A percentile compares a stretch with the other conserved stretches of the same genome.
These are phyloP conservation scores for Plantago rigida DNA, from an alignment of 305 asterid species.

Conservation along the genomic window DNA sequence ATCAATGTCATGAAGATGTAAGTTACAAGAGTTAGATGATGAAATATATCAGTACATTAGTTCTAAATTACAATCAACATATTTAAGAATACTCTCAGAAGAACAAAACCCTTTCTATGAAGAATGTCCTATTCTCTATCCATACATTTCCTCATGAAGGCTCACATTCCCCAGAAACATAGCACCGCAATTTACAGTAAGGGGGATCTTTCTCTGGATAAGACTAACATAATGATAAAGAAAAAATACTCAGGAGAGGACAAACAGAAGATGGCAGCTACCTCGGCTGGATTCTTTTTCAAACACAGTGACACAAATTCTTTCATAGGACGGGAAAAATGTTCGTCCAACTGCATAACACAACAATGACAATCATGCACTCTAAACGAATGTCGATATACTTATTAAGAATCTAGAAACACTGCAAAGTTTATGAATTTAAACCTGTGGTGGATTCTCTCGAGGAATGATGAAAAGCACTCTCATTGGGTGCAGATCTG, in stretches of 20 bases:
- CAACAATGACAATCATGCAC: slow-evolving; percentile 19
- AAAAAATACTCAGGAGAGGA: slow-evolving; percentile 9
- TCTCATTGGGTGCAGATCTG: slow-evolving; percentile 96
- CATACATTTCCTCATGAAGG: background rate
- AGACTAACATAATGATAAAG: too few species aligned
- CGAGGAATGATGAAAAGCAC: slow-evolving; percentile 95
- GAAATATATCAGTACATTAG: background rate
- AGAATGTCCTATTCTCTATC: background rate
- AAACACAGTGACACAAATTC: slow-evolving; percentile 76
- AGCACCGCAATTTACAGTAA: too few species aligned
- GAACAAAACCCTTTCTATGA: background rate
- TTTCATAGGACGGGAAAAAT: slow-evolving; percentile 85
- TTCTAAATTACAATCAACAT: background rate
- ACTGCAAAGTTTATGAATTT: slow-evolving; percentile 20
- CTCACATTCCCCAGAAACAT: too few species aligned
- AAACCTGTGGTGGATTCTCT: slow-evolving; percentile 94
- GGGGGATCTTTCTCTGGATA: too few species aligned
- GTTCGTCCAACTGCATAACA: slow-evolving; percentile 80
- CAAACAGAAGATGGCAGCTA: slow-evolving; percentile 34
- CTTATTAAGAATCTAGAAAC: slow-evolving; percentile 15
- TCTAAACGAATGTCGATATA: slow-evolving; percentile 1
- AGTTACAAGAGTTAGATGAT: slow-evolving; percentile 7
- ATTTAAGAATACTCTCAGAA: background rate
- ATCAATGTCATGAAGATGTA: slow-evolving; percentile 18
- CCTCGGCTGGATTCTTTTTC: slow-evolving; percentile 89